These are phyloP conservation scores for Penicillium sp. DNA, from an alignment of 2,329 filamentous ascomycete species.

Conservation along the genomic window DNA sequence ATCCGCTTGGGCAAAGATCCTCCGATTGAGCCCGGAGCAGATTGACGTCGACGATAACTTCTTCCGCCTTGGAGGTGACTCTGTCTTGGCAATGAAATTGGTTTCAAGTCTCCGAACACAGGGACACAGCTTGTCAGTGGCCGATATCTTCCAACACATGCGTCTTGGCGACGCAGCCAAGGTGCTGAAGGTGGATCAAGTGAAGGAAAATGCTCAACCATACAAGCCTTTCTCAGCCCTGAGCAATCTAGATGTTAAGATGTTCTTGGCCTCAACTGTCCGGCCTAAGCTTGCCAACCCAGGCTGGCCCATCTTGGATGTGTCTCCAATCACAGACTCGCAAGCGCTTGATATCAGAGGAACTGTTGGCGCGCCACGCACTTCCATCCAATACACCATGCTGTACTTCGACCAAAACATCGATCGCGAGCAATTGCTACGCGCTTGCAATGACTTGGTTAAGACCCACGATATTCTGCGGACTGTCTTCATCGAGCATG, in stretches of 20 bases:
- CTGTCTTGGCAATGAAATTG: slow-evolving; percentile 59
- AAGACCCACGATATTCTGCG: slow-evolving; percentile 61
- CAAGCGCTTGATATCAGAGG: slow-evolving; percentile 61
- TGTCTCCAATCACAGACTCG: slow-evolving; percentile 58
- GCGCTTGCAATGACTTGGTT: slow-evolving; percentile 49
- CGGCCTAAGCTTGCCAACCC: slow-evolving; percentile 51
- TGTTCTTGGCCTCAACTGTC: slow-evolving; percentile 49
- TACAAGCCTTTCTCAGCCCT: slow-evolving; percentile 56
- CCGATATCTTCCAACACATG: slow-evolving; percentile 51
- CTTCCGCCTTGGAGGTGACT: slow-evolving; percentile 62
- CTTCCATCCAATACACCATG: slow-evolving; percentile 63
- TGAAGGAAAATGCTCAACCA: slow-evolving; percentile 21
- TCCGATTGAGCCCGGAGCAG: slow-evolving; percentile 33
- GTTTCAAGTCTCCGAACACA: slow-evolving; percentile 48
- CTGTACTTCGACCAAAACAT: slow-evolving; percentile 57
- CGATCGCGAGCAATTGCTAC: slow-evolving; percentile 48
- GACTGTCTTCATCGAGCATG: slow-evolving; percentile 60
- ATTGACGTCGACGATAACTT: slow-evolving; percentile 60
- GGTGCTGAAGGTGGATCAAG: slow-evolving; percentile 44
- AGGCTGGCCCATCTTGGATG: slow-evolving; percentile 53
- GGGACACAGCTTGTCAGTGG: slow-evolving; percentile 48
- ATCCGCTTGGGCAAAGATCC: slow-evolving; percentile 33
- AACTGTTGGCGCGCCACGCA: slow-evolving; percentile 59
- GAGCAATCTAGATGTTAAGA: slow-evolving; percentile 32
- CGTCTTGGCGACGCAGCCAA: slow-evolving; percentile 55